A percentile compares a stretch with the other conserved stretches of the same genome.
phyloP scores from a whole-genome alignment of 805 yeast species.

The Peterozyma xylosa region DNA sequence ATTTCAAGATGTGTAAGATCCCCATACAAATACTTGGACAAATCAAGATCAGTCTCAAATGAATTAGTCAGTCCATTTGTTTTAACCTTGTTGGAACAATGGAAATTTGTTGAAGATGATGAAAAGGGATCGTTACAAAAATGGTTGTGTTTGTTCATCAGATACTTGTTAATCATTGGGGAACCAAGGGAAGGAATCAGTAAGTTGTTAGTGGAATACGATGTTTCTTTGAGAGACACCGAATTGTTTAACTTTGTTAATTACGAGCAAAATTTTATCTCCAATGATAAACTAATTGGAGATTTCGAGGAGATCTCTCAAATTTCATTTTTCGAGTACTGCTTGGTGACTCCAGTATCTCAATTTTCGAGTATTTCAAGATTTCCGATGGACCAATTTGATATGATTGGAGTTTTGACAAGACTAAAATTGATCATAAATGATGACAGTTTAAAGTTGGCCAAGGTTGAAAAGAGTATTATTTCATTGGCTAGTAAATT shows the following conservation, averaged over 20 bases:
- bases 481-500: constrained; percentile 33
- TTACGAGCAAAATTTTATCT: constrained; percentile 6
- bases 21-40: constrained; percentile 83
- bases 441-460: constrained; percentile 14
- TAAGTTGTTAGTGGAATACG: constrained; percentile 5
- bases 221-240: constrained; percentile 9
- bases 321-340: constrained; percentile 25
- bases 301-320: constrained; percentile 8
- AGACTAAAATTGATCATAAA: constrained; percentile 26
- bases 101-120: constrained; percentile 39
- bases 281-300: not conserved
- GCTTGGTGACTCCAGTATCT: constrained; percentile 22
- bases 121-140: constrained; percentile 16
- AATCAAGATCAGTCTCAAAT: constrained; percentile 21
- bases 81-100: constrained; percentile 61
- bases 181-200: constrained; percentile 35
- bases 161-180: constrained; percentile 46
- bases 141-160: constrained; percentile 47
- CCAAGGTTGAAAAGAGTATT: constrained; percentile 18
- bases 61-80: constrained; percentile 47
- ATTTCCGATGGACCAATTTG: constrained; percentile 37
- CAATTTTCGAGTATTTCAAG: constrained; percentile 21
- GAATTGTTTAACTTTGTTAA: constrained; percentile 1
- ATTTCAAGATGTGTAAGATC: constrained; percentile 61
- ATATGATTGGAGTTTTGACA: constrained; percentile 35